Base-by-base conservation (phyloP, 2,329 filamentous ascomycete genomes). In the Penicillium sp. region DNA sequence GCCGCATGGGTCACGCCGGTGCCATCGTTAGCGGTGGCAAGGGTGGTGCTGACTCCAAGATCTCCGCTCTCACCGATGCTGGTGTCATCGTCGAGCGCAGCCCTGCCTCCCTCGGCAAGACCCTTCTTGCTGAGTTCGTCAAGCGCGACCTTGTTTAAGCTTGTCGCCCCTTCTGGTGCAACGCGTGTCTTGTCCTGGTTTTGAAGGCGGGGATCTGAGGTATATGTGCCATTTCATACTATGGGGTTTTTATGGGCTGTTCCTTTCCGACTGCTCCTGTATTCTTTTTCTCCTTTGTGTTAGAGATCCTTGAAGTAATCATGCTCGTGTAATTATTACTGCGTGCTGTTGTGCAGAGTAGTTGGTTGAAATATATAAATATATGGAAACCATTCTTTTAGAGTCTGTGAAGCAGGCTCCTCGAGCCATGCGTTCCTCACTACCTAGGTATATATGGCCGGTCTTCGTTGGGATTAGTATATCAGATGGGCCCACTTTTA, bases 41-140 rank as follows among this genome's bases (percentile, higher is more conserved):
- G 83, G 93, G 93, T 68, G 93, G 89, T 70, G 93, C 93, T 58
- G 89, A 97, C 76, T 94, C 88, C 69, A 98, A 98, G 85, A 98
- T 98, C 75, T 79, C 84, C 65, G 93, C 93, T 55, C 84, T 98
- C 53, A 87, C 97, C 78, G 80, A 81, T 58, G 93, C 93, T 56
- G 93, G 93, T 71, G 93, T 97, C 64, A 82, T 96, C 64, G 93
- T 98, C 60, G 91, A 97, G 83, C 85, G 88, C 73, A 95, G 88
- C 66, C 91, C 93, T 58, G 93, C 93, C 60, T 75, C 82, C 62
- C 81, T 98, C 64, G 93, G 93, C 71, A 96, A 95, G 82, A 85
- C 89, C 53, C 79, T 98, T 66, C 88, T 94, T 69, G 85, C 87
- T 57, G 88, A 97, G 78, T 98, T 98, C 70, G 88, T 97, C 71